Conservation (phyloP, 2,329 filamentous ascomycete genomes). For the Clonostachys sp. region DNA sequence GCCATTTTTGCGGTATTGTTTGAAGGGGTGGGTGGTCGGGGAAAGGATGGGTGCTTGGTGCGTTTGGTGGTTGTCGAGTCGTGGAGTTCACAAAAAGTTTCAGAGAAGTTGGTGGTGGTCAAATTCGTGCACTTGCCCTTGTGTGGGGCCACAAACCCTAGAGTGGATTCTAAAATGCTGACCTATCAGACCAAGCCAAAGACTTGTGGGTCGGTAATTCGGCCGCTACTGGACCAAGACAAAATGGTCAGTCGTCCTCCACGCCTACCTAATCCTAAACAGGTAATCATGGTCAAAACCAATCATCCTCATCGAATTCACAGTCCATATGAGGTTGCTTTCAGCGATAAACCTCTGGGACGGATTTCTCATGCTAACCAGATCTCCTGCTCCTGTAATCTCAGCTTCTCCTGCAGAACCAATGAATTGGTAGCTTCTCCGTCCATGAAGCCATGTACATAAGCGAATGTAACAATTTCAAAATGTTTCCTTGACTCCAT, state of each 20-base stretch:
- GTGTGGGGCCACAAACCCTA: slow-evolving; percentile 4
- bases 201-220: too few species aligned
- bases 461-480: neutral
- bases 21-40: slow-evolving; percentile 13
- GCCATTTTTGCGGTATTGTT: slow-evolving; percentile 65
- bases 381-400: neutral
- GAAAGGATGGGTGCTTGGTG: slow-evolving; percentile 21
- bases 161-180: neutral
- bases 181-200: too few species aligned
- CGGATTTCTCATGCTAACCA: neutral
- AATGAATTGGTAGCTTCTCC: neutral
- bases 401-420: neutral
- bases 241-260: too few species aligned
- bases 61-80: slow-evolving; percentile 9
- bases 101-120: slow-evolving; percentile 22
- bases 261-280: too few species aligned
- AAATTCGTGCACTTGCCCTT: neutral
- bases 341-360: too few species aligned
- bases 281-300: neutral
- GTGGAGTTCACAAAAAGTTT: slow-evolving; percentile 11
- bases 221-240: too few species aligned
- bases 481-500: neutral
- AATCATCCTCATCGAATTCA: neutral
- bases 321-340: too few species aligned
- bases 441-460: neutral